Conservation (phyloP, 2,329 filamentous ascomycete genomes). For the Cryphonectria radicalis region DNA sequence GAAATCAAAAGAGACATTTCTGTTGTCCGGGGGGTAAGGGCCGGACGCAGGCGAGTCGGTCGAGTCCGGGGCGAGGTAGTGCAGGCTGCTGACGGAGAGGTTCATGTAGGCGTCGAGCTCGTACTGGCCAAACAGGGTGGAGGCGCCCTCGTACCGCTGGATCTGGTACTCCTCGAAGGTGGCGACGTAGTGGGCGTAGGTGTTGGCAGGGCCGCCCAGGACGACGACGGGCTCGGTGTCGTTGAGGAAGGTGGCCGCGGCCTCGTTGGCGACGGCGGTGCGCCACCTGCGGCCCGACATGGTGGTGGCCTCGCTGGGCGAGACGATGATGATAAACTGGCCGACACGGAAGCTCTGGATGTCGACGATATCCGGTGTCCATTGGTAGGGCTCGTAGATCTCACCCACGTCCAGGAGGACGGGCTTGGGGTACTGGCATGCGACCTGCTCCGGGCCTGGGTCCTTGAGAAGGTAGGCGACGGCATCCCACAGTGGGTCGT, state of each 20-base stretch:
- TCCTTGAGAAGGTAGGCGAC: constrained; percentile 72
- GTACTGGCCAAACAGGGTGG: constrained; percentile 83
- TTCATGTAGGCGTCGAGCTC: constrained; percentile 88
- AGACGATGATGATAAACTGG: constrained; percentile 82
- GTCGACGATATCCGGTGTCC: constrained; percentile 89
- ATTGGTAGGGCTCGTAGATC: constrained; percentile 74
- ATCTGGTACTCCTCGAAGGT: constrained; percentile 59
- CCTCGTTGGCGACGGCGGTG: constrained; percentile 63
- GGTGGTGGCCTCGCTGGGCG: constrained; percentile 84
- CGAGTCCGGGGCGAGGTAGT: constrained; percentile 61
- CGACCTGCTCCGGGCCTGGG: constrained; percentile 69
- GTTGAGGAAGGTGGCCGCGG: constrained; percentile 45
- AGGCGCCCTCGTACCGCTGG: constrained; percentile 94
- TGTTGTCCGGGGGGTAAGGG: constrained; percentile 76
- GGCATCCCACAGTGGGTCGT: constrained; percentile 78
- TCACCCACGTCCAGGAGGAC: constrained; percentile 87
- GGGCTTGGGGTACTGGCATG: constrained; percentile 80
- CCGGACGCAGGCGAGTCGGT: constrained; percentile 54
- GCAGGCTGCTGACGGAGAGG: constrained; percentile 73
- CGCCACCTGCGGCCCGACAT: constrained; percentile 92
- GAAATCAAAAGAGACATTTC: constrained; percentile 75
- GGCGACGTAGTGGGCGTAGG: constrained; percentile 63
- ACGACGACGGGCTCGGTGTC: constrained; percentile 69
- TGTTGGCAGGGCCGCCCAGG: constrained; percentile 85
- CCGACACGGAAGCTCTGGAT: constrained; percentile 83